Base-by-base conservation (phyloP, 352 stramenopile genomes). In the Phytophthora sp. region DNA sequence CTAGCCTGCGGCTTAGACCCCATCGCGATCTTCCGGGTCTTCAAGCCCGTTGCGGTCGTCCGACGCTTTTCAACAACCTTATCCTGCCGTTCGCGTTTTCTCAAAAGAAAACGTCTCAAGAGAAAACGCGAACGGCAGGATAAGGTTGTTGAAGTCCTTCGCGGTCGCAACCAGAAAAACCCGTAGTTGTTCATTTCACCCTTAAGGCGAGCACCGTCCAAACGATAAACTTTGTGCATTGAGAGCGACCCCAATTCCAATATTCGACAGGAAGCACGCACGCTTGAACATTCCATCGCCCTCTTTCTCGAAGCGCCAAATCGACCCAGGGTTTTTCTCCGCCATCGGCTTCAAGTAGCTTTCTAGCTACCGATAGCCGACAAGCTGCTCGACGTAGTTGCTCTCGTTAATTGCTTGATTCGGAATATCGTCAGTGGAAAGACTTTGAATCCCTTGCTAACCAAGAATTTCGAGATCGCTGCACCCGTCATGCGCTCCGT, bases 71-170 rank as follows among this genome's bases (percentile, higher is more conserved):
- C 49, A 59, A 73, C 63, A 45, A 72, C 26, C 41, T 75, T 12
- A 74, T 77, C 31, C 20, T 79, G 0, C 33, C 50, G 0, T 69
- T 77, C 18, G 62, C 7, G 0, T 64, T 79, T 26, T 57, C 66
- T 13, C 26, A 15, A 27, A n/a, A n/a, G n/a, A n/a, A n/a, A n/a
- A n/a, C n/a, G n/a, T n/a, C n/a, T n/a, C 58, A 4, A 79, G 26
- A 13, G 66, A 57, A 26, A 79, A 64, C 0, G 7, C 62, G 18
- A 77, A 69, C 0, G 50, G 33, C 0, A 79, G 20, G 31, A 77
- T 74, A 12, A 75, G 41, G 26, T 72, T 45, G 63, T 73, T 59
- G 49, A 24, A 71, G 33, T 79, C 70, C 26, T 82, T 79, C 0
- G 57, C 30, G 0, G 69, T 76, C 0, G 61, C 61, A 0, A 62